Evolutionary conservation across 2,329 filamentous ascomycete species (phyloP).

Genomic region (Pyrenochaeta sp.): DNA sequence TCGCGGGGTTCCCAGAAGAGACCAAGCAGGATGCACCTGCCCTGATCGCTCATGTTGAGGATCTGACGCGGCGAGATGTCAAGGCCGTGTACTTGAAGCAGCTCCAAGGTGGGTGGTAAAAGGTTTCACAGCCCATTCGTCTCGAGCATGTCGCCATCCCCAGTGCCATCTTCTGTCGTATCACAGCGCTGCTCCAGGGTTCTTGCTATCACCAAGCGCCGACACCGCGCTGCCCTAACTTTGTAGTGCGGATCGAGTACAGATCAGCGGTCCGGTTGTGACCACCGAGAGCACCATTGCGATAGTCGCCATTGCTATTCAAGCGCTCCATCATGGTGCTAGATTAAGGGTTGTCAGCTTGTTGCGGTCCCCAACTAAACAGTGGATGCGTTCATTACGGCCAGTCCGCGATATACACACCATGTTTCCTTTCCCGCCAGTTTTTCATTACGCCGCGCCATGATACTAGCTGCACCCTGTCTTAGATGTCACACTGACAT

Average conservation of each 20-base stretch:
- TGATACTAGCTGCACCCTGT: constrained; percentile 4
- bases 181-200: constrained; percentile 17
- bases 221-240: constrained; percentile 31
- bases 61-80: constrained; percentile 75
- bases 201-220: constrained; percentile 27
- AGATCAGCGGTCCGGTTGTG: constrained; percentile 30
- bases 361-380: not conserved
- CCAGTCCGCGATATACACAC: constrained; percentile 12
- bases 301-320: constrained; percentile 36
- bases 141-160: constrained; percentile 19
- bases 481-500: not conserved
- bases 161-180: constrained; percentile 3
- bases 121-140: constrained; percentile 11
- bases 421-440: constrained; percentile 18
- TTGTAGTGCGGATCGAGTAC: constrained; percentile 24
- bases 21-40: constrained; percentile 66
- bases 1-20: constrained; percentile 74
- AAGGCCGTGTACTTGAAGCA: constrained; percentile 81
- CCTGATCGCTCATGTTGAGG: constrained; percentile 72
- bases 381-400: constrained; percentile 3
- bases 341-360: constrained; percentile 16
- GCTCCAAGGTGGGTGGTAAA: constrained; percentile 63
- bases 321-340: constrained; percentile 20
- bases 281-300: constrained; percentile 25
- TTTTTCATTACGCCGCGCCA: constrained; percentile 1